phyloP scores from a whole-genome alignment of 306 rosid species.

The Inga oerstediana region DNA sequence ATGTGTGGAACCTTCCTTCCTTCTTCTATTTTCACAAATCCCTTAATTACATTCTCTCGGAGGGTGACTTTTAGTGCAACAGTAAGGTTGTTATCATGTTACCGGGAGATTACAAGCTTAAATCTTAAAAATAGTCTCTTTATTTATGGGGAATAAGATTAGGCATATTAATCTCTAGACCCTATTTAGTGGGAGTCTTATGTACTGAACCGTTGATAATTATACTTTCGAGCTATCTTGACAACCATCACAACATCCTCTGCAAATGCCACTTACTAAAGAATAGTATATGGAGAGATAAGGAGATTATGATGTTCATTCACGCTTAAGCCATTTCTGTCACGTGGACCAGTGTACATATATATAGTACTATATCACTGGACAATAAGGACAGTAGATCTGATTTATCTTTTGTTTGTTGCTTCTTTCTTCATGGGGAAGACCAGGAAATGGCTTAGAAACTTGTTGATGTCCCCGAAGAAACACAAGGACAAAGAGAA shows the following conservation, averaged over 20 bases:
- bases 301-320: not conserved
- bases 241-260: slow-evolving; percentile 35
- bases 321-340: not conserved
- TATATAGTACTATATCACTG: not conserved
- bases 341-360: not conserved
- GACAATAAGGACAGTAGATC: slow-evolving; percentile 36
- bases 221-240: not conserved
- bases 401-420: slow-evolving; percentile 31
- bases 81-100: too few relatives aligned
- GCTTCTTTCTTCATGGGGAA: slow-evolving; percentile 60
- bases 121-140: too few relatives aligned
- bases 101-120: too few relatives aligned
- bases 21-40: not conserved
- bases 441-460: slow-evolving; percentile 79
- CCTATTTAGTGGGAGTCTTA: fast-evolving
- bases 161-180: fast-evolving
- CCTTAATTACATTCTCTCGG: not conserved
- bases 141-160: too few relatives aligned
- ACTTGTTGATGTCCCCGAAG: slow-evolving; percentile 66
- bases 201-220: too few relatives aligned
- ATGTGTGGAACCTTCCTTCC: slow-evolving; percentile 30
- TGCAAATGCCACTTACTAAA: slow-evolving; percentile 22
- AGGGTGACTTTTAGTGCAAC: too few relatives aligned
- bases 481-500: slow-evolving; percentile 39
- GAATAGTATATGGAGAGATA: not conserved